Base-by-base conservation (phyloP, 805 yeast species). In the Nakazawaea ernobii region DNA sequence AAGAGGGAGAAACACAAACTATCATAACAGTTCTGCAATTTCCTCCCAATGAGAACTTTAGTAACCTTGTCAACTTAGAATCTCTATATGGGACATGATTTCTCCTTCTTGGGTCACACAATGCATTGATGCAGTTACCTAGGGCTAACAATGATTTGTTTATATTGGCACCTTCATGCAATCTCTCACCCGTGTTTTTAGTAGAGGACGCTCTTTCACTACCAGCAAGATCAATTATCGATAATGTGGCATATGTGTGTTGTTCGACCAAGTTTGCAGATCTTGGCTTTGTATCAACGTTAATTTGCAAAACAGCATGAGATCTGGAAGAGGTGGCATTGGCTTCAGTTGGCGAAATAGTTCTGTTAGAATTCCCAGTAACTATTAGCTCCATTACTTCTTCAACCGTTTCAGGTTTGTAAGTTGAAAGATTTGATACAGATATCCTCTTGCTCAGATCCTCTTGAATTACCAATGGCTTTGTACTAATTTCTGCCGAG, bases 21-120 rank as follows among this genome's bases (percentile, higher is more conserved):
- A 92, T 87, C 98, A 92, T 92, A 4, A 89, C 91, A 0, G 98
- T 92, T 60, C 86, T 85, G 65, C 98, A 92, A 60, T 89, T 88
- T 0, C 97, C 97, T 3, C 97, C 97, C 11, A 92, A 68, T 0
- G 97, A 90, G 59, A 87, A 89, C 60, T 91, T 89, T 48, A 92
- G 73, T 43, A 92, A 69, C 53, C 98, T 68, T 0, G 98, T 92
- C 46, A 92, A 70, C 58, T 91, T 91, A 7, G 96, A 88, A 61
- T 92, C 95, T 55, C 98, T 68, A 63, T 87, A 92, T 0, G 98
- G 98, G 9, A 92, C 78, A 66, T 90, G 97, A 56, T 77, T 73
- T 50, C 78, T 67, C 43, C 77, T 69, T 48, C 82, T 73, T 5
- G 80, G 78, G 54, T 84, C 90, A 65, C 96, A 87, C 38, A 91